Conservation (phyloP, 1,139 yeast species). For the Maudiozyma humilis region DNA sequence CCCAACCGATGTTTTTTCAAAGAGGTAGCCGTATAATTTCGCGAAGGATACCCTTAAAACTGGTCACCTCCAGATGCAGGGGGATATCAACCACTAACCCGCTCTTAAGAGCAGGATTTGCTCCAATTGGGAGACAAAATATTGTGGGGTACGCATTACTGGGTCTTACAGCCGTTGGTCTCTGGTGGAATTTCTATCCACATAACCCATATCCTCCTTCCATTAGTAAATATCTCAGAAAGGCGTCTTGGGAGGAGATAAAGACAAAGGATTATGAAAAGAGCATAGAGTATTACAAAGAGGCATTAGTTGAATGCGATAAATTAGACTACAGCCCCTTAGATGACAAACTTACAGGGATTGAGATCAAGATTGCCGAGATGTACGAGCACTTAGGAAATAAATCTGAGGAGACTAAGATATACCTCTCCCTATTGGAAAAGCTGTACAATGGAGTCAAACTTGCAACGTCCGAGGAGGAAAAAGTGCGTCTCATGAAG, state of each 20-base stretch:
- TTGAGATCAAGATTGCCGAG: constrained; percentile 77
- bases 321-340: constrained; percentile 45
- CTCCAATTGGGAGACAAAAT: neutral
- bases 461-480: constrained; percentile 23
- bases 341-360: constrained; percentile 71
- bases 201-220: constrained; percentile 44
- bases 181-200: constrained; percentile 56
- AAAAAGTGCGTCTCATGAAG: constrained; percentile 48
- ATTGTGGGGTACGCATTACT: constrained; percentile 14
- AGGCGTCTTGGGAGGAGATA: constrained; percentile 78
- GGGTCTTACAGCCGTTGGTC: constrained; percentile 27
- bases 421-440: constrained; percentile 59
- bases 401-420: constrained; percentile 51
- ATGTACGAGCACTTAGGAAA: constrained; percentile 65
- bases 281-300: constrained; percentile 63
- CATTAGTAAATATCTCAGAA: constrained; percentile 56
- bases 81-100: neutral
- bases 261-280: constrained; percentile 50
- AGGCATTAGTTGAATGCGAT: constrained; percentile 42
- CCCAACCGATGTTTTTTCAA: no score
- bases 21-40: neutral
- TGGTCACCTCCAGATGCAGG: neutral
- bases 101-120: neutral
- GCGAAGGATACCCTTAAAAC: neutral
- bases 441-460: constrained; percentile 48